Evolutionary conservation across 2,329 filamentous ascomycete genomes (phyloP), one percentile per base, ranked within the genome.

Genomic region (Zymoseptoria ardabiliae): DNA sequence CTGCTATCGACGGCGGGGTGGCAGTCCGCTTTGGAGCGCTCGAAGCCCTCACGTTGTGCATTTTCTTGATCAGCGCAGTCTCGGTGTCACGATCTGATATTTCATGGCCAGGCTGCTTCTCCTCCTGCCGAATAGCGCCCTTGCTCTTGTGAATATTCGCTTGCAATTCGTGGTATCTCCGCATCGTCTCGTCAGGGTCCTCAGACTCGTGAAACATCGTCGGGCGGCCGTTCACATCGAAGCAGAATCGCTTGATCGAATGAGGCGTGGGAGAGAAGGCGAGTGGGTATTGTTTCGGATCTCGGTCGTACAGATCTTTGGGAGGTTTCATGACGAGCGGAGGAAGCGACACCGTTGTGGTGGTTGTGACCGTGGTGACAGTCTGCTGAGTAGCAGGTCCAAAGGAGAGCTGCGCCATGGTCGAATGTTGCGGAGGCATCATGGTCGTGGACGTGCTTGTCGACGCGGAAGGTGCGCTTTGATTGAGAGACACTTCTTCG

Each of bases 201-300:
- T 87, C 83, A 3, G 83, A 79, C 71, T 88, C 86, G 58, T 81
- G 78, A 62, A 88, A 87, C 41, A 81, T 76, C n/a, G 85, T 81
- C 7, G 83, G 77, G 59, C 79, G 78, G 51, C 85, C 83, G 53
- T 84, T 83, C 41, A 89, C 77, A 55, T 87, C 85, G 67, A 96
- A 92, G 49, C 83, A 86, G 71, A 97, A 88, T 58, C 85, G 86
- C 63, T 85, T 85, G 61, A 99, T 78, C 55, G 89, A 86, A 17
- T 85, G 83, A 2, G 94, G 94, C 1, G 92, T 96, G 1, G 90
- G 88, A 54, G 89, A 86, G 63, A 84, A 82, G 45, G 93, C 93
- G 28, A 99, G 80, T 48, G 94, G 94, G 73, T 96, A 99, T 68
- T 94, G 85, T 73, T 95, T 96, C 13, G 88, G 81, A 74, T 97